Evolutionary conservation across 2,329 filamentous ascomycete genomes (phyloP).

Genomic region (Pestalotiopsis sp.): DNA sequence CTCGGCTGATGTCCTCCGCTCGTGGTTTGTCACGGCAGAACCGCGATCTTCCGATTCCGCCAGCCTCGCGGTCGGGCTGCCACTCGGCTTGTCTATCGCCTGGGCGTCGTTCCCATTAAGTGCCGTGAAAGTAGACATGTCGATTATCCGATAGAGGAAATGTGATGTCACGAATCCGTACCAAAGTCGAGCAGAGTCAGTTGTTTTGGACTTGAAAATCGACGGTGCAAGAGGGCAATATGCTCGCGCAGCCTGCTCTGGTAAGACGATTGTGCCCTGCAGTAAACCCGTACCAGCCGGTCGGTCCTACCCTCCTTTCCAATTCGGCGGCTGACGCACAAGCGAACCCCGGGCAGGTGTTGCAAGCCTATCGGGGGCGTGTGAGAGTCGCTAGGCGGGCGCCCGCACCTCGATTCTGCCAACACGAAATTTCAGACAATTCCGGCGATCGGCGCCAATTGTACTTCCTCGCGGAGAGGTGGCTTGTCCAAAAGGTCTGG

Average conservation of each 20-base stretch:
- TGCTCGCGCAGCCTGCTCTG: not conserved
- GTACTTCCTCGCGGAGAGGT: not conserved
- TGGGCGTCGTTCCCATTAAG: slow-evolving; percentile 34
- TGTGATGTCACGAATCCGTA: not conserved
- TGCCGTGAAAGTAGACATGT: slow-evolving; percentile 34
- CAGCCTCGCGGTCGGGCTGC: slow-evolving; percentile 26
- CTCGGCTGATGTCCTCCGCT: slow-evolving; percentile 26
- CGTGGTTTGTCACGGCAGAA: slow-evolving; percentile 23
- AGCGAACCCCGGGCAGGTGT: not conserved
- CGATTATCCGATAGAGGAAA: not conserved
- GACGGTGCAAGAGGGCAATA: not conserved
- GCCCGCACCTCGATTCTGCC: not conserved
- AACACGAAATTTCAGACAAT: not conserved
- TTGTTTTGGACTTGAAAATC: not conserved
- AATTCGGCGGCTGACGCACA: not conserved
- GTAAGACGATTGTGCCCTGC: slow-evolving; percentile 7
- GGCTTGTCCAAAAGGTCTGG: not conserved
- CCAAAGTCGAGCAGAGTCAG: not conserved
- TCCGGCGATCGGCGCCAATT: not conserved
- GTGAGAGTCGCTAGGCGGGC: not conserved
- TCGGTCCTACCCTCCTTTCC: not conserved
- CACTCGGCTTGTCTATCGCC: slow-evolving; percentile 21
- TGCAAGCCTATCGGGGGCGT: not conserved
- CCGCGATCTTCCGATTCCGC: slow-evolving; percentile 27
- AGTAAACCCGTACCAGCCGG: not conserved